These are phyloP conservation scores for Ceratobasidium sp. DNA, from an alignment of 1,284 basidiomycete species.

Conservation along the genomic window DNA sequence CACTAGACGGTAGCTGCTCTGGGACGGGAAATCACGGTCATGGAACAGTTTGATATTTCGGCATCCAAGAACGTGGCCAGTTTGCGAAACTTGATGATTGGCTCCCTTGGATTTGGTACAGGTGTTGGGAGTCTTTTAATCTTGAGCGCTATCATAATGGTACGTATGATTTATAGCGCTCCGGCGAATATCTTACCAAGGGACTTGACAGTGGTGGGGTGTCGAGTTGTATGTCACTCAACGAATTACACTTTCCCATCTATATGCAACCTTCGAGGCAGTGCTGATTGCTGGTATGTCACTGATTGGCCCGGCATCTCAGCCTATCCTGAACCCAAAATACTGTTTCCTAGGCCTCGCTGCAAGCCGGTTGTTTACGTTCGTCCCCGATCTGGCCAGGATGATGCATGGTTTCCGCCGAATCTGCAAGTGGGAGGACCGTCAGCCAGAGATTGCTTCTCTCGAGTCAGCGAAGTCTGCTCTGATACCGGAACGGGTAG, in stretches of 20 bases:
- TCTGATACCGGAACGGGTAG: not conserved
- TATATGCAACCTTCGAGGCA: slow-evolving; percentile 58
- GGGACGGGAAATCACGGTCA: slow-evolving; percentile 57
- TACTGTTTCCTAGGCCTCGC: slow-evolving; percentile 10
- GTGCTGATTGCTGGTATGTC: slow-evolving; percentile 55
- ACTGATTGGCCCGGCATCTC: not conserved
- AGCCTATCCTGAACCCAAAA: not conserved
- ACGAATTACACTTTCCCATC: slow-evolving; percentile 42
- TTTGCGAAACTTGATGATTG: slow-evolving; percentile 53
- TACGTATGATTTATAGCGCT: slow-evolving; percentile 29
- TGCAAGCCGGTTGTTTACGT: slow-evolving; percentile 53
- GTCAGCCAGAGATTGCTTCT: slow-evolving; percentile 50
- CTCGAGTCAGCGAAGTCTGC: slow-evolving; percentile 9
- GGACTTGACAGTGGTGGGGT: slow-evolving; percentile 34
- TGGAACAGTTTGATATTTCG: slow-evolving; percentile 54
- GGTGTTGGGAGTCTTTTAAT: slow-evolving; percentile 57
- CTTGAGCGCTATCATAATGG: slow-evolving; percentile 52
- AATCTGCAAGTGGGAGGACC: slow-evolving; percentile 53
- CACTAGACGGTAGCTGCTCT: slow-evolving; percentile 57
- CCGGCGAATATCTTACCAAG: not conserved
- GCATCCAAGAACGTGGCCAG: slow-evolving; percentile 50
- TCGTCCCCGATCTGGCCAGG: slow-evolving; percentile 54
- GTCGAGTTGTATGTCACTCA: slow-evolving; percentile 38
- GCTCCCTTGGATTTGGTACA: slow-evolving; percentile 56
- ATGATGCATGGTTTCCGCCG: slow-evolving; percentile 50